Base-by-base conservation (phyloP, 2,329 filamentous ascomycete genomes). In the Didymella segeticola region DNA sequence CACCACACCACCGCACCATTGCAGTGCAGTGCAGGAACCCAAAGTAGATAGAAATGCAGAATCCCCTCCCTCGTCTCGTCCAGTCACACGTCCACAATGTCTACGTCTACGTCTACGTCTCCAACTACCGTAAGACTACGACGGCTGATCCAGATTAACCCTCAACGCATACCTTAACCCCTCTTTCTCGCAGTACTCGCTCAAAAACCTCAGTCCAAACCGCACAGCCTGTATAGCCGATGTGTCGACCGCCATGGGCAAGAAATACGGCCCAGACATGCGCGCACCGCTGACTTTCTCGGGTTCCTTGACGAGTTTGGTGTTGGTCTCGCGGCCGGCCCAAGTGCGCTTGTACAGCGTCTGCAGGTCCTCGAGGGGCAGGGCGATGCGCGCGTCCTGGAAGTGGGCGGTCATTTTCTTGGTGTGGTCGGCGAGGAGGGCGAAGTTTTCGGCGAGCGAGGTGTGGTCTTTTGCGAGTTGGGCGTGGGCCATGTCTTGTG, bases 221-320 rank as follows among this genome's bases (percentile, higher is more conserved):
- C 78, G 63, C 2, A 79, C 77, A 1, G 77, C 78, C 43, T 76
- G 71, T n/a, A 79, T 62, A 0, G 79, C 75, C 5, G 71, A 73
- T 1, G 77, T 78, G 23, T 77, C 73, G 10, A 64, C 60, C 1
- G 66, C 66, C 0, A 80, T 56, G 0, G 78, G 78, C 3, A 81
- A 61, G 31, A 70, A 74, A 52, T 76, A 80, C 0, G 67, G 65
- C 0, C 72, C 73, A 0, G 73, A 73, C 30, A 75, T 62, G 17
- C 70, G 68, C 3, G 66, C 68, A 4, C 69, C 64, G 23, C 63
- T 64, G n/a, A 76, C 43, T 38, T 69, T 73, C 33, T 77, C 74
- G 5, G 68, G 56, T 38, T 70, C 64, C 19, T 64, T 64, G 8
- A 58, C 47, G 7, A 67, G 41, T 17, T 62, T 64, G 19, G 46